Percentiles rank a stretch among this genome's conserved stretches.
These are phyloP conservation scores for Hyphopichia khmerensis DNA, from an alignment of 1,139 yeast genomes.

Conservation along the genomic window DNA sequence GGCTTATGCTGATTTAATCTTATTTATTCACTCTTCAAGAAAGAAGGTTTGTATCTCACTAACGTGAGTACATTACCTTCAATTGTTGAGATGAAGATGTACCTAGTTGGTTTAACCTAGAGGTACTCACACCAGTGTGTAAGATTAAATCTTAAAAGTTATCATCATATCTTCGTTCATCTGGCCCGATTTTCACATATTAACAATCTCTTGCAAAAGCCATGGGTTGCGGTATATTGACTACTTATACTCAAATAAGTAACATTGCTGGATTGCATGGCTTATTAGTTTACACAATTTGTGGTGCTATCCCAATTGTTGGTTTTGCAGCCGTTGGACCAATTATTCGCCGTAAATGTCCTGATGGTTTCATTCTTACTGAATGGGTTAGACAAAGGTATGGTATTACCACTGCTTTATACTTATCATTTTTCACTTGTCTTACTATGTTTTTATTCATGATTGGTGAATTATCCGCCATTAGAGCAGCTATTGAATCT, in stretches of 20 bases:
- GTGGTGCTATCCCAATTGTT: slow-evolving; percentile 82
- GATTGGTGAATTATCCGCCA: slow-evolving; percentile 84
- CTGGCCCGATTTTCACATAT: too few relatives aligned
- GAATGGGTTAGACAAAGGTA: slow-evolving; percentile 89
- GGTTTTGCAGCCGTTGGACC: slow-evolving; percentile 85
- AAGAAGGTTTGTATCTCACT: too few relatives aligned
- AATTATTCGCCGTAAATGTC: slow-evolving; percentile 71
- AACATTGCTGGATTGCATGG: slow-evolving; percentile 88
- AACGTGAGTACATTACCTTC: too few relatives aligned
- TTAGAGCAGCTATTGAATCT: slow-evolving; percentile 71
- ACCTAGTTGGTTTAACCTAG: too few relatives aligned
- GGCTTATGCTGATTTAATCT: not conserved
- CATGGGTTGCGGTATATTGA: slow-evolving; percentile 86
- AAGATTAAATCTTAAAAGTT: too few relatives aligned
- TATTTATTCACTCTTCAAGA: too few relatives aligned
- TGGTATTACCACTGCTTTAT: slow-evolving; percentile 71
- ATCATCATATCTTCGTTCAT: too few relatives aligned
- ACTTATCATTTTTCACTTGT: slow-evolving; percentile 77
- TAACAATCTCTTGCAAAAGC: slow-evolving; percentile 40
- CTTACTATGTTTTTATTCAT: slow-evolving; percentile 84
- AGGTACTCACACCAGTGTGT: too few relatives aligned
- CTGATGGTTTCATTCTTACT: slow-evolving; percentile 89
- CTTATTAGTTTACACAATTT: slow-evolving; percentile 73
- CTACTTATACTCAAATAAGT: slow-evolving; percentile 86
- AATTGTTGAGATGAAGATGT: too few relatives aligned